These are phyloP conservation scores for Bacidia rubella DNA, from an alignment of 495 filamentous ascomycete species.

Conservation along the genomic window DNA sequence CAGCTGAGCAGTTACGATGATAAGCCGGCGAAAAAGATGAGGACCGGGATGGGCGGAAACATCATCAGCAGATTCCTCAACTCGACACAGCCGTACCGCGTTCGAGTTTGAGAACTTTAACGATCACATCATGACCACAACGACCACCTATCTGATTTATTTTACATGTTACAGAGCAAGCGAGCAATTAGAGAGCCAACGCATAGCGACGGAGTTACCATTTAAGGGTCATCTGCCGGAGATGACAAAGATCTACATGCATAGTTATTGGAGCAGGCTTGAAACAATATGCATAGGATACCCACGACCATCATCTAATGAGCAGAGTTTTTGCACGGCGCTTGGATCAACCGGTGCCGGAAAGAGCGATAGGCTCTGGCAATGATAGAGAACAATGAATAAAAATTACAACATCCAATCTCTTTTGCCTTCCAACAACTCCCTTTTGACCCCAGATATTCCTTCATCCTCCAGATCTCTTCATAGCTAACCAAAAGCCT, in stretches of 20 bases:
- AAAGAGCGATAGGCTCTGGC: neutral
- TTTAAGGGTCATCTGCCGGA: neutral
- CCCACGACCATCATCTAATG: neutral
- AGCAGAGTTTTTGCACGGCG: neutral
- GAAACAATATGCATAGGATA: neutral
- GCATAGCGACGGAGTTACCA: conserved; percentile 1
- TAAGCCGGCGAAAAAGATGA: conserved; percentile 18
- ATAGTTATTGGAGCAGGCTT: neutral
- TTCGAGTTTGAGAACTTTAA: neutral
- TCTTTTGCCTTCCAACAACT: too few relatives aligned
- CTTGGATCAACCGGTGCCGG: neutral
- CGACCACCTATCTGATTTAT: too few relatives aligned
- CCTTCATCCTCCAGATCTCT: too few relatives aligned
- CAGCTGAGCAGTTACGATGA: conserved; percentile 15
- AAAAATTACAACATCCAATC: neutral
- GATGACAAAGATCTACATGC: neutral
- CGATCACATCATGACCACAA: neutral
- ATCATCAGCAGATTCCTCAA: conserved; percentile 19
- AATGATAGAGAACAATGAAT: neutral
- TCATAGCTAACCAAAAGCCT: too few relatives aligned
- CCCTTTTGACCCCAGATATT: too few relatives aligned
- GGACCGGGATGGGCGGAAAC: conserved; percentile 14
- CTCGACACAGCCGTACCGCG: conserved; percentile 9
- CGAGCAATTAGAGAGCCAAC: neutral
- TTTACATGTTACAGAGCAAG: neutral